Percentiles rank a stretch among this genome's conserved stretches.
These are phyloP conservation scores for Uronychia setigera DNA, from an alignment of 73 alveolate genomes.

Conservation along the genomic window DNA sequence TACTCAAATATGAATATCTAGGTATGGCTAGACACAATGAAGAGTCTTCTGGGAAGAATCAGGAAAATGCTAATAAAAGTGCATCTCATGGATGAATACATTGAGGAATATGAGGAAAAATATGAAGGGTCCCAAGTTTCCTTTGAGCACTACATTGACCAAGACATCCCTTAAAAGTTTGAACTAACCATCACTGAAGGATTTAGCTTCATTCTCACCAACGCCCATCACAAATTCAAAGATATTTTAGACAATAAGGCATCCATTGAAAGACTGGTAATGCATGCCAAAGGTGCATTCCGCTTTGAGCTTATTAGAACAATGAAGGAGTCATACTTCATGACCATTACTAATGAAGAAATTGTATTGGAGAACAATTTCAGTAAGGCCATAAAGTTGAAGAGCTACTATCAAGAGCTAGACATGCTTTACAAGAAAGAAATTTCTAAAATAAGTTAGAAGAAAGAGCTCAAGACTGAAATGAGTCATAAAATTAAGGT, in stretches of 20 bases:
- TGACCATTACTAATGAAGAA: neutral
- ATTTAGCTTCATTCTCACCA: conserved; percentile 3
- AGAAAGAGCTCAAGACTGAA: conserved; percentile 7
- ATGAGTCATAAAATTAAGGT: conserved; percentile 15
- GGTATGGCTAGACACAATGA: conserved; percentile 42
- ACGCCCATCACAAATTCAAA: conserved; percentile 4
- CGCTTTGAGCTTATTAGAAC: conserved; percentile 35
- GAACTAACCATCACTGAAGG: conserved; percentile 35
- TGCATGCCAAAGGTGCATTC: neutral
- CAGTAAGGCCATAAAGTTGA: neutral
- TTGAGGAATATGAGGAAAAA: conserved; percentile 4
- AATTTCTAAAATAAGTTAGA: neutral
- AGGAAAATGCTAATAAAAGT: conserved; percentile 45
- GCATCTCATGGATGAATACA: conserved; percentile 47
- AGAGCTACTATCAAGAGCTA: conserved; percentile 12
- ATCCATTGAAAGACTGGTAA: neutral
- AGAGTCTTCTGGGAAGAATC: conserved; percentile 32
- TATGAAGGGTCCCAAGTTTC: neutral
- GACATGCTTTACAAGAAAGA: conserved; percentile 23
- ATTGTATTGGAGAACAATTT: conserved; percentile 9
- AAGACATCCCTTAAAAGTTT: conserved; percentile 46
- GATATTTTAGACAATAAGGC: neutral
- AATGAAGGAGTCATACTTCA: conserved; percentile 20
- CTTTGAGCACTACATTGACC: conserved; percentile 41
- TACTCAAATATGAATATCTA: too few species aligned